These are phyloP conservation scores for Larix kaempferi DNA, from an alignment of 75 land plant species.

Conservation along the genomic window DNA sequence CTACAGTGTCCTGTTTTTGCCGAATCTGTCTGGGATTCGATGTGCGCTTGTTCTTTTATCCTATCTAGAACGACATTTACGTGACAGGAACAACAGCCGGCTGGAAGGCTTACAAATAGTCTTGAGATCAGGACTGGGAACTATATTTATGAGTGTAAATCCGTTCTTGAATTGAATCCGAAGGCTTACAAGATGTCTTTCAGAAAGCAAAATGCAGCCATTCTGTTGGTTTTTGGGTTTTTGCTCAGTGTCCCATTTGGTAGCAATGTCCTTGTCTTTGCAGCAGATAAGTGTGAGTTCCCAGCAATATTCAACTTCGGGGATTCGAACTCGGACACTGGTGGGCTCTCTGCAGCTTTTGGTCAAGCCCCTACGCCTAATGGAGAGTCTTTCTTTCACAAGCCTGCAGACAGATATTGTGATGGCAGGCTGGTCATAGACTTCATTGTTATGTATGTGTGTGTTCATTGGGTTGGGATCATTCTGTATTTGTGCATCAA, in stretches of 20 bases:
- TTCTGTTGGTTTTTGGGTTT: too few species aligned
- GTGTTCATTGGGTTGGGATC: not conserved
- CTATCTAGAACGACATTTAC: too few species aligned
- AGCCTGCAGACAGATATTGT: slow-evolving; percentile 46
- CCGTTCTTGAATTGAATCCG: too few species aligned
- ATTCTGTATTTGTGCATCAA: not conserved
- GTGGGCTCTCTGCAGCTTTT: slow-evolving; percentile 47
- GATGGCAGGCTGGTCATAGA: slow-evolving; percentile 66
- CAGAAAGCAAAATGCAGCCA: too few species aligned
- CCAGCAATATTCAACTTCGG: slow-evolving; percentile 39
- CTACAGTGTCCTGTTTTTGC: too few species aligned
- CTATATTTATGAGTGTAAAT: not conserved
- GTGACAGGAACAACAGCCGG: too few species aligned
- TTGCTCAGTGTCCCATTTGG: not conserved
- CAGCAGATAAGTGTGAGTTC: slow-evolving; percentile 21
- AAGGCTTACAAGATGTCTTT: too few species aligned
- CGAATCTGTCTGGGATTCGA: too few species aligned
- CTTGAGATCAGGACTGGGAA: not conserved
- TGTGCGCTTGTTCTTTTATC: too few species aligned
- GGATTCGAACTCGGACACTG: slow-evolving; percentile 68
- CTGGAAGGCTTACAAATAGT: too few species aligned
- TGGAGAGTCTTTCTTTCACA: slow-evolving; percentile 46
- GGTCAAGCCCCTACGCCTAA: slow-evolving; percentile 20
- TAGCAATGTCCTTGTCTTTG: not conserved
- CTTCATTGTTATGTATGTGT: slow-evolving; percentile 42